Percentiles rank a stretch among this genome's conserved stretches.
These are phyloP conservation scores for Podospora tetraspora DNA, from an alignment of 495 filamentous ascomycete genomes.

Conservation along the genomic window DNA sequence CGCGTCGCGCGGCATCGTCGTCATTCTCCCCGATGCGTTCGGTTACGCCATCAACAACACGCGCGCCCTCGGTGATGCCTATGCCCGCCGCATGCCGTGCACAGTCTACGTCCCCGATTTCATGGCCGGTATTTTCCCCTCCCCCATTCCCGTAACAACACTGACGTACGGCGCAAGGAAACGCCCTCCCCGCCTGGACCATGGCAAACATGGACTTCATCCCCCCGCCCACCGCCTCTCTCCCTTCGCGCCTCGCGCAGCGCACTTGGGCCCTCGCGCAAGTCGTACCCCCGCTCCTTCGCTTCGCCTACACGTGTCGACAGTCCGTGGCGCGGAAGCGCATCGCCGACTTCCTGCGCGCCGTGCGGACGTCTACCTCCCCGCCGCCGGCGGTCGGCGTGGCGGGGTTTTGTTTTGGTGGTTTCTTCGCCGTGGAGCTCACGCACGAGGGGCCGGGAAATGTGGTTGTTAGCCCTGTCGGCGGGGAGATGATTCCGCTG, in stretches of 20 bases:
- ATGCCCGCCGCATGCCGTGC: slow-evolving; percentile 44
- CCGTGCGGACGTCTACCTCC: slow-evolving; percentile 31
- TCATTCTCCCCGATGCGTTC: slow-evolving; percentile 54
- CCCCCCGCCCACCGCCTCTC: neutral
- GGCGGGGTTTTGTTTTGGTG: slow-evolving; percentile 60
- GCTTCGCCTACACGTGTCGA: slow-evolving; percentile 34
- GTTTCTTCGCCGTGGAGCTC: slow-evolving; percentile 45
- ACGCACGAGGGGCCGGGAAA: slow-evolving; percentile 28
- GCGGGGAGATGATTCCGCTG: slow-evolving; percentile 27
- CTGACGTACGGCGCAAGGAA: neutral
- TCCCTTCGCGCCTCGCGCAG: neutral
- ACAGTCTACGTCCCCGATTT: slow-evolving; percentile 56
- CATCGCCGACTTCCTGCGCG: slow-evolving; percentile 43
- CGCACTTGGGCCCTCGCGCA: slow-evolving; percentile 1
- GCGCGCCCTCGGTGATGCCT: slow-evolving; percentile 48
- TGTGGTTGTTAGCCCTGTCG: neutral
- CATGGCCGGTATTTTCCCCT: slow-evolving; percentile 44
- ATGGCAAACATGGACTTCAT: neutral
- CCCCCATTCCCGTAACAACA: neutral
- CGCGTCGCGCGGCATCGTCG: slow-evolving; percentile 42
- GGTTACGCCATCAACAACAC: slow-evolving; percentile 54
- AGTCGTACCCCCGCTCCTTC: neutral
- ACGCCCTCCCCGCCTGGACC: slow-evolving; percentile 4
- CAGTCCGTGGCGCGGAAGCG: slow-evolving; percentile 37
- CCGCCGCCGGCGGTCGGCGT: slow-evolving; percentile 34